Evolutionary conservation across 1,284 basidiomycete species (phyloP).

Genomic region (Malassezia obtusa): DNA sequence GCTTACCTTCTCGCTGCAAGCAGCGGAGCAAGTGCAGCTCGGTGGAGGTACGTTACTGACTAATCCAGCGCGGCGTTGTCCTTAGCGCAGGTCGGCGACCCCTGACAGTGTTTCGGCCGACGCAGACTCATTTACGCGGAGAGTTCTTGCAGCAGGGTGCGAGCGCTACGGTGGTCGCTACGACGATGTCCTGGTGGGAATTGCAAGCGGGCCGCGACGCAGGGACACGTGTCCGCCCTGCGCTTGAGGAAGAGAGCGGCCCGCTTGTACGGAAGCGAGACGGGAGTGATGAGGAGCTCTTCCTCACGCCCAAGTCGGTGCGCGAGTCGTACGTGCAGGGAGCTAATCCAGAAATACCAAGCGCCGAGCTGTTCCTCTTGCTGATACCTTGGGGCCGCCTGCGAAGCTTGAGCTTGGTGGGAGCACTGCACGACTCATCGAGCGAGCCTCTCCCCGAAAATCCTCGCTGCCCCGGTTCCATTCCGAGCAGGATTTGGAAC

Average conservation of each 20-base stretch:
- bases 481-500: slow-evolving; percentile 1
- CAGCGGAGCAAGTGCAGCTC: background rate
- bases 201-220: slow-evolving; percentile 6
- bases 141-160: slow-evolving; percentile 1
- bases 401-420: background rate
- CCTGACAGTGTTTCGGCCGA: slow-evolving; percentile 5
- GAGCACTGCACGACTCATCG: background rate
- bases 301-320: slow-evolving; percentile 8
- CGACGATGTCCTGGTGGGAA: background rate
- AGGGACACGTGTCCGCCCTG: slow-evolving; percentile 1
- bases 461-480: background rate
- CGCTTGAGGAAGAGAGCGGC: background rate
- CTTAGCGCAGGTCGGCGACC: background rate
- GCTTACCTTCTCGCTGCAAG: slow-evolving; percentile 1
- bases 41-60: background rate
- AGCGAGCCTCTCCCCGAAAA: slow-evolving; percentile 14
- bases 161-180: background rate
- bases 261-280: background rate
- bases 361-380: background rate
- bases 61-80: background rate
- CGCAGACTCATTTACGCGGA: slow-evolving; percentile 10
- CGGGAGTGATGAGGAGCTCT: background rate
- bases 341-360: background rate
- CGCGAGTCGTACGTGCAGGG: slow-evolving; percentile 7
- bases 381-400: background rate